Conservation (phyloP, 805 yeast genomes). For the Lipomyces starkeyi region DNA sequence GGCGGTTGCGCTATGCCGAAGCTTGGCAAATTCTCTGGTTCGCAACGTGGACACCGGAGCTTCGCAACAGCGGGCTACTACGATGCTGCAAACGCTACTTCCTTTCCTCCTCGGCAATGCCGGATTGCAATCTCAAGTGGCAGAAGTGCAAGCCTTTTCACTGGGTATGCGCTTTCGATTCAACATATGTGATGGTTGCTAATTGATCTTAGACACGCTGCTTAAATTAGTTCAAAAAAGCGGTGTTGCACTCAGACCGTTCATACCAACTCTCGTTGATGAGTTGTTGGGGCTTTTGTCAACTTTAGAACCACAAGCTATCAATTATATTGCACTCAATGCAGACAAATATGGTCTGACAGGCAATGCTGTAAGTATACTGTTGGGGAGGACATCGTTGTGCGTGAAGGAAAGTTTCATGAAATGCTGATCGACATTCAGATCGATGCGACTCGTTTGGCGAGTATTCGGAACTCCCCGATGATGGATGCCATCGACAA, state of each 20-base stretch:
- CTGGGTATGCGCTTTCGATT: conserved; percentile 45
- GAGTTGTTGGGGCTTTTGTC: conserved; percentile 78
- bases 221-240: conserved; percentile 70
- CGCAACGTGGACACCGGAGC: conserved; percentile 54
- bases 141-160: conserved; percentile 79
- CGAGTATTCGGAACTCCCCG: conserved; percentile 79
- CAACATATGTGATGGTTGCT: conserved; percentile 31
- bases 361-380: conserved; percentile 55
- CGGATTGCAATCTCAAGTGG: conserved; percentile 84
- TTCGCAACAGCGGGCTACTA: conserved; percentile 51
- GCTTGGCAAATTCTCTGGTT: conserved; percentile 66
- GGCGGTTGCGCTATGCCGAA: conserved; percentile 70
- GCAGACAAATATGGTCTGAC: conserved; percentile 85
- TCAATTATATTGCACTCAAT: conserved; percentile 83
- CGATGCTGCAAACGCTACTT: conserved; percentile 61
- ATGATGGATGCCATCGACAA: conserved; percentile 85
- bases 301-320: conserved; percentile 86
- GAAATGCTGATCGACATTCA: neutral
- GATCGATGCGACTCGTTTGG: conserved; percentile 77
- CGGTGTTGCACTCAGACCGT: conserved; percentile 63
- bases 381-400: neutral
- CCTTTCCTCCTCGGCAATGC: conserved; percentile 81
- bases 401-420: neutral
- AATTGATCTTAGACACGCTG: conserved; percentile 53
- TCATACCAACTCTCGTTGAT: conserved; percentile 69